phyloP scores from a whole-genome alignment of 345 rosid species.

The Excoecaria agallocha region DNA sequence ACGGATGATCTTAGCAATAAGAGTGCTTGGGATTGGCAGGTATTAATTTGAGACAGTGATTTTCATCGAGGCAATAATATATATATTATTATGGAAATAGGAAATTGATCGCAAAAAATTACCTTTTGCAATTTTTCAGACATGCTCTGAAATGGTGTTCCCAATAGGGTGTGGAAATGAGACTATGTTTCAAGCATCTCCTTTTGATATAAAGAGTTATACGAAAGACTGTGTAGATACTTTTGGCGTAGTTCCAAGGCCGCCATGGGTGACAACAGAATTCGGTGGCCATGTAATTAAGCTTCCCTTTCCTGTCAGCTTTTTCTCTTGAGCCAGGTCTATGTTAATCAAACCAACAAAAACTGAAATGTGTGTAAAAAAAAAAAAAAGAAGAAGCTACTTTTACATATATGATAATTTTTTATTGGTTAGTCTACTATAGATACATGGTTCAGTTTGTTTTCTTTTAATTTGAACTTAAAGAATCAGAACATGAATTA shows the following conservation, averaged over 20 bases:
- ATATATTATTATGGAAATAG: too few species aligned
- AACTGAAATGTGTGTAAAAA: too few species aligned
- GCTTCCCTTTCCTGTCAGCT: neutral
- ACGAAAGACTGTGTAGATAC: too few species aligned
- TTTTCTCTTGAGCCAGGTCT: too few species aligned
- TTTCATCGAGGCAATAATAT: neutral
- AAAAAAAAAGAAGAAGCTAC: too few species aligned
- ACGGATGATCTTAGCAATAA: neutral
- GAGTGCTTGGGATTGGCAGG: conserved; percentile 54
- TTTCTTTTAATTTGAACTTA: neutral
- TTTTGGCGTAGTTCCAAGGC: conserved; percentile 22
- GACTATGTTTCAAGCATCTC: conserved; percentile 28
- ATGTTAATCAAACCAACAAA: too few species aligned
- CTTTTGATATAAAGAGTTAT: conserved; percentile 19
- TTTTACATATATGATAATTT: too few species aligned
- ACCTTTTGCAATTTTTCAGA: conserved; percentile 8
- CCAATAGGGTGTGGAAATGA: conserved; percentile 22
- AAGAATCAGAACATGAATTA: conserved; percentile 33
- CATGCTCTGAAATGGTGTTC: conserved; percentile 29
- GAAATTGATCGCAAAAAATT: neutral
- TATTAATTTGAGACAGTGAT: neutral
- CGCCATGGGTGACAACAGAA: conserved; percentile 27
- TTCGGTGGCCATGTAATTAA: conserved; percentile 9
- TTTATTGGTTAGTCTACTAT: too few species aligned
- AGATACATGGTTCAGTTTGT: too few species aligned